These are phyloP conservation scores for Amauroascus niger DNA, from an alignment of 2,329 filamentous ascomycete species.

Conservation along the genomic window DNA sequence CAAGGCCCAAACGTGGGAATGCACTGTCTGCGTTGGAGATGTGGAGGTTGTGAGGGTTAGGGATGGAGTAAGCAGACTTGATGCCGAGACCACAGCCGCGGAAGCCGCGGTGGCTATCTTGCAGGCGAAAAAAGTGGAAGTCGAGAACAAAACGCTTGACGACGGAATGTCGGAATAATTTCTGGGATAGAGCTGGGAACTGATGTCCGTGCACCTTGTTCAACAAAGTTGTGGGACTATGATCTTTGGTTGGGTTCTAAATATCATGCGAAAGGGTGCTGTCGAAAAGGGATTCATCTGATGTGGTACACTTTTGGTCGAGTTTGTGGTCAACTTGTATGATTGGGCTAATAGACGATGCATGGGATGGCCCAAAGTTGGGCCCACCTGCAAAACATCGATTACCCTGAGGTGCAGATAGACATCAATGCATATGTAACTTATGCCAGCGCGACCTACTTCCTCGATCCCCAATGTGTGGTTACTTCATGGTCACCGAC, in stretches of 20 bases:
- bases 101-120: slow-evolving; percentile 40
- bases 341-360: background rate
- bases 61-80: slow-evolving; percentile 42
- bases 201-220: background rate
- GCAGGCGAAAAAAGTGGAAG: background rate
- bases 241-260: background rate
- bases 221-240: background rate
- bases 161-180: background rate
- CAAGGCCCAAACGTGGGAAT: slow-evolving; percentile 25
- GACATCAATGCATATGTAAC: slow-evolving; percentile 4
- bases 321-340: background rate
- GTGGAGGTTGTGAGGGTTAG: slow-evolving; percentile 39
- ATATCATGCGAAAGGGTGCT: background rate
- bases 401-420: background rate
- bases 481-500: background rate
- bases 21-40: slow-evolving; percentile 44
- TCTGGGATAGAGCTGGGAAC: background rate
- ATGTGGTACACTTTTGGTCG: background rate
- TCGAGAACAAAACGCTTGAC: background rate
- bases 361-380: background rate
- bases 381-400: background rate
- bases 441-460: background rate
- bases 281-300: too few species aligned
- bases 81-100: slow-evolving; percentile 50
- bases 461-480: background rate